Evolutionary conservation across 257 asterid species (phyloP).

Genomic region (Solanum infundibuliforme): DNA sequence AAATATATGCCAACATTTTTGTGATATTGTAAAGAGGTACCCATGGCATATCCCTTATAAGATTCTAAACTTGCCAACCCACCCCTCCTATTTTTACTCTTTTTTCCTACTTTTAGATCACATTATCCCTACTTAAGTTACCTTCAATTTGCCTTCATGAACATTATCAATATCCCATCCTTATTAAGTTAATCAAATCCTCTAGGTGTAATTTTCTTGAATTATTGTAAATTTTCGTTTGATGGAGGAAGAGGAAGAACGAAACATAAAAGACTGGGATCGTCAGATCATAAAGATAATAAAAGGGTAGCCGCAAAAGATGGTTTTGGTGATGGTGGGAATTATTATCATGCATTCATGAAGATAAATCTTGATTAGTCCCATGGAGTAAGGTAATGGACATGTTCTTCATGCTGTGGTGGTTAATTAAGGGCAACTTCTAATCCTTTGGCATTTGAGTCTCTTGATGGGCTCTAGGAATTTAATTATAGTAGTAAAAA

Average conservation of each 20-base stretch:
- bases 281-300: not conserved
- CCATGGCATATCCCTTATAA: constrained; percentile 26
- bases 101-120: constrained; percentile 8
- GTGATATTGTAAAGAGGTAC: not conserved
- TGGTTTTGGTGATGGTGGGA: not conserved
- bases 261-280: not conserved
- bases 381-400: not conserved
- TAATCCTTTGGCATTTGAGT: constrained; percentile 67
- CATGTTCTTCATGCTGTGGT: not conserved
- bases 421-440: constrained; percentile 55
- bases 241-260: not conserved
- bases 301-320: not conserved
- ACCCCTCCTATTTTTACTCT: constrained; percentile 5
- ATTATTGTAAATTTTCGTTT: not conserved
- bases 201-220: constrained; percentile 12
- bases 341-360: constrained; percentile 10
- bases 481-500: not conserved
- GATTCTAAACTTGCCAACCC: constrained; percentile 29
- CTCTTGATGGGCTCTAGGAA: constrained; percentile 1
- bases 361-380: not conserved
- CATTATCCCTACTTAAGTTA: constrained; percentile 20
- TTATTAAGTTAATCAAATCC: constrained; percentile 12
- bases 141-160: constrained; percentile 17
- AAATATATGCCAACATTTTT: not conserved
- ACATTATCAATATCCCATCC: not conserved